These are phyloP conservation scores for Hypericum perforatum DNA, from an alignment of 345 rosid species.

Conservation along the genomic window DNA sequence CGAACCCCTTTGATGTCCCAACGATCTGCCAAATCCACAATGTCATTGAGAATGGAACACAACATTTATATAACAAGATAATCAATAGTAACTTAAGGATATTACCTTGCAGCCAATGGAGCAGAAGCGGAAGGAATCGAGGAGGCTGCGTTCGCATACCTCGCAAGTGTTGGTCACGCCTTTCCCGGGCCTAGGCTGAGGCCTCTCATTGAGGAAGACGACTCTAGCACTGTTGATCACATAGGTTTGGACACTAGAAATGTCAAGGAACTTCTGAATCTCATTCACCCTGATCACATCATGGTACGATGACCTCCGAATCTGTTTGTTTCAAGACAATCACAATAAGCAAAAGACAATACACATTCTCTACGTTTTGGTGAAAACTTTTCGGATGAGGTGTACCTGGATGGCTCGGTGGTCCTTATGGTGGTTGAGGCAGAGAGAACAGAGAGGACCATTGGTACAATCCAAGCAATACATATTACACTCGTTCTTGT, in stretches of 20 bases:
- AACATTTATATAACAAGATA: no score
- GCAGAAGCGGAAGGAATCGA: slow-evolving; percentile 56
- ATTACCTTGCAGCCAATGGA: slow-evolving; percentile 64
- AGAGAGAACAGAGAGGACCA: slow-evolving; percentile 50
- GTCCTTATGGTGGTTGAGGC: slow-evolving; percentile 41
- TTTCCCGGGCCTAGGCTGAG: slow-evolving; percentile 60
- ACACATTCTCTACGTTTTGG: no score
- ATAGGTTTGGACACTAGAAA: slow-evolving; percentile 53
- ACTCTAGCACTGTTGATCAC: slow-evolving; percentile 60
- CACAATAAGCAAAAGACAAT: no score
- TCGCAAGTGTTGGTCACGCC: slow-evolving; percentile 56
- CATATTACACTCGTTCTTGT: slow-evolving; percentile 62
- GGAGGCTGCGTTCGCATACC: slow-evolving; percentile 56
- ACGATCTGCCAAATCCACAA: slow-evolving; percentile 22
- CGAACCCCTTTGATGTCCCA: slow-evolving; percentile 44
- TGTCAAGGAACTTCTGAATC: slow-evolving; percentile 51
- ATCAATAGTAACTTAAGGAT: neutral
- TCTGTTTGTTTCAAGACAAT: slow-evolving; percentile 21
- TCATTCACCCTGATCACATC: slow-evolving; percentile 63
- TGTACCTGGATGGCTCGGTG: slow-evolving; percentile 49
- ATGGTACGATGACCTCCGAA: slow-evolving; percentile 67
- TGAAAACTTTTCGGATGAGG: no score
- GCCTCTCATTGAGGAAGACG: slow-evolving; percentile 56
- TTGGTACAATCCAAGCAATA: slow-evolving; percentile 49
- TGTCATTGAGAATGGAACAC: no score